Evolutionary conservation across 441 rosid species (phyloP).

Genomic region (Bruguiera hainesii): DNA sequence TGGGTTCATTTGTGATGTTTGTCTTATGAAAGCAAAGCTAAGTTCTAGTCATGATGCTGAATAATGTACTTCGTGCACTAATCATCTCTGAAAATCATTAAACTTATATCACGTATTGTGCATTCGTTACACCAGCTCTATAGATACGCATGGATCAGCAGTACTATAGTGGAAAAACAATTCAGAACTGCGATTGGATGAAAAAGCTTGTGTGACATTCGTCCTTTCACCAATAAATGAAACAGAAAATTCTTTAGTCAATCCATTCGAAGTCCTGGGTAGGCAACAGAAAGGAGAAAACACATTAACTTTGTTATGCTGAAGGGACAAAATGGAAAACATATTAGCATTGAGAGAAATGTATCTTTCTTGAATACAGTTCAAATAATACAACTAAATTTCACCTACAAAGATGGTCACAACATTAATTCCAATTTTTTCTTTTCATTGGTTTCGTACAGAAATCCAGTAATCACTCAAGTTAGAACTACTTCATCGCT

Average conservation of each 20-base stretch:
- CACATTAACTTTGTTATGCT: too few relatives aligned
- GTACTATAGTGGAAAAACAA: neutral
- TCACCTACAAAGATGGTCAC: slow-evolving; percentile 25
- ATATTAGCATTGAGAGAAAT: slow-evolving; percentile 6
- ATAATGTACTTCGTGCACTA: neutral
- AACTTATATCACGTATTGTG: too few relatives aligned
- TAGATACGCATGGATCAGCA: neutral
- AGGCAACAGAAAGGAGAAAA: too few relatives aligned
- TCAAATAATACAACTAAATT: slow-evolving; percentile 31
- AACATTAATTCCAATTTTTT: slow-evolving; percentile 23
- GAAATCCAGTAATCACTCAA: slow-evolving; percentile 17
- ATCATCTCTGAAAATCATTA: too few relatives aligned
- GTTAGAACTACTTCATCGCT: slow-evolving; percentile 21
- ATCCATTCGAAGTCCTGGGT: too few relatives aligned
- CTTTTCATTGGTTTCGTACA: slow-evolving; percentile 29
- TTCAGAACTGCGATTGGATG: neutral
- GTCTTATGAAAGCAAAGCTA: slow-evolving; percentile 30
- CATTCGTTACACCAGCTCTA: neutral
- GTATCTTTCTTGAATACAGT: slow-evolving; percentile 16
- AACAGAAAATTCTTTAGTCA: too few relatives aligned
- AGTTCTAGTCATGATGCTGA: slow-evolving; percentile 20
- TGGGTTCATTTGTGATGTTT: slow-evolving; percentile 55
- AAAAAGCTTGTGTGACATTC: neutral
- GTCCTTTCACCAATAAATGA: neutral
- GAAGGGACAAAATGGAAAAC: neutral